Evolutionary conservation across 225 moss, liverwort and hornwort species (phyloP).

Genomic region (Polytrichum formosum): DNA sequence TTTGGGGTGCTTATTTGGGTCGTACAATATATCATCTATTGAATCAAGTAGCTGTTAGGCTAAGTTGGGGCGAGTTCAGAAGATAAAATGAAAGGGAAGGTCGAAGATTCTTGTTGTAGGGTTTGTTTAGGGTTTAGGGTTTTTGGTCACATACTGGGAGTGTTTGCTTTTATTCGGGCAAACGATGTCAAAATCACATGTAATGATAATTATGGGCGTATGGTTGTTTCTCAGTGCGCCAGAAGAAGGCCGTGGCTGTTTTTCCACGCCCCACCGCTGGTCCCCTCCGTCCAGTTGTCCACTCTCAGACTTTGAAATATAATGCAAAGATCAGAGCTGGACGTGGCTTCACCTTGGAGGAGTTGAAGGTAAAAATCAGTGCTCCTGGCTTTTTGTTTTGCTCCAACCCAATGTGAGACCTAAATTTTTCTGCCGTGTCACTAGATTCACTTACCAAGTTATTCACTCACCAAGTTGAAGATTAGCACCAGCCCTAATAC

Average conservation of each 20-base stretch:
- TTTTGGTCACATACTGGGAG: neutral
- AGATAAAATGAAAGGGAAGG: too few species aligned
- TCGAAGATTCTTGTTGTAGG: too few species aligned
- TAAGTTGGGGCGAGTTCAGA: too few species aligned
- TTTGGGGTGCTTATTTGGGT: too few species aligned
- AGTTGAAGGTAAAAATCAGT: conserved; percentile 51
- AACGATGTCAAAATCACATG: neutral
- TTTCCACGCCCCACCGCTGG: conserved; percentile 74
- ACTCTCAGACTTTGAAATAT: conserved; percentile 61
- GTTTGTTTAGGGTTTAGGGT: neutral
- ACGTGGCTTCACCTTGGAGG: conserved; percentile 71
- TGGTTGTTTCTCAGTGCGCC: conserved; percentile 35
- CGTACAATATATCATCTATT: too few species aligned
- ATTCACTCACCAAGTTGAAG: too few species aligned
- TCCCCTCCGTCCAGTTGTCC: conserved; percentile 66
- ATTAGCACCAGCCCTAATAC: too few species aligned
- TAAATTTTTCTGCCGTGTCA: neutral
- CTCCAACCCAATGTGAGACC: neutral
- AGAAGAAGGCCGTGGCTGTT: conserved; percentile 68
- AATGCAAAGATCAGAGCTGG: conserved; percentile 68
- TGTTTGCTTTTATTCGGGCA: neutral
- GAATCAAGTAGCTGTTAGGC: too few species aligned
- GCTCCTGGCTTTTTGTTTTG: neutral
- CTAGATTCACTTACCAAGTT: too few species aligned
- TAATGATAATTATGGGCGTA: neutral